phyloP scores from a whole-genome alignment of 331 rosid genomes.

The Phaseolus coccineus region DNA sequence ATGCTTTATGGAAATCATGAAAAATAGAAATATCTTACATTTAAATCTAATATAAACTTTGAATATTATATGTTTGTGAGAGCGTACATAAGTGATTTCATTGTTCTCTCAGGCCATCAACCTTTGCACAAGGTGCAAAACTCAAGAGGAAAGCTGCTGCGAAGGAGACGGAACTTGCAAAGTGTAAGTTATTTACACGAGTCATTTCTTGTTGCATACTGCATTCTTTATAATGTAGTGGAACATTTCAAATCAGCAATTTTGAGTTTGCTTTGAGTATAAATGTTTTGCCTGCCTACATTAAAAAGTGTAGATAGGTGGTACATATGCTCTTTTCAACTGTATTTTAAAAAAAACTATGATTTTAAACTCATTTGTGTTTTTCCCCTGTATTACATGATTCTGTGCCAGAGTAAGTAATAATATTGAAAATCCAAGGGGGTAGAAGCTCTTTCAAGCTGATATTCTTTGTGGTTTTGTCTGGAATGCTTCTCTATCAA shows the following conservation, averaged over 20 bases:
- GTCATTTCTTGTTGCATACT: constrained; percentile 10
- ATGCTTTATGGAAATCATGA: constrained; percentile 6
- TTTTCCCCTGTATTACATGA: background rate
- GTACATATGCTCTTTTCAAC: background rate
- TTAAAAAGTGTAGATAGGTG: background rate
- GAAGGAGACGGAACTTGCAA: constrained; percentile 87
- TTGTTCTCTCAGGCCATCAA: constrained; percentile 75
- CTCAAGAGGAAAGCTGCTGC: constrained; percentile 77
- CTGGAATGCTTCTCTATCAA: background rate
- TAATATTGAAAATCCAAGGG: background rate
- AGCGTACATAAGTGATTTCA: constrained; percentile 26
- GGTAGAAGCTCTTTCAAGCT: background rate
- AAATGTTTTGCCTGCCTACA: constrained; percentile 6
- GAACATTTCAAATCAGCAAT: constrained; percentile 13
- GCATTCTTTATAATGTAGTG: constrained; percentile 28
- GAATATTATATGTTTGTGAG: constrained; percentile 24
- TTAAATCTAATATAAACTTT: constrained; percentile 11
- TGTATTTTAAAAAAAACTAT: background rate
- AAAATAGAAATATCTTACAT: background rate
- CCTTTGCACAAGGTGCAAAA: constrained; percentile 91
- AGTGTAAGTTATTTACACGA: constrained; percentile 60
- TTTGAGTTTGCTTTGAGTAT: constrained; percentile 32
- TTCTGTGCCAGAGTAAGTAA: constrained; percentile 2
- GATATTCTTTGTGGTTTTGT: background rate
- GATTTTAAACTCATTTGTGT: constrained; percentile 20